Evolutionary conservation across 768 basidiomycete species (phyloP).

Genomic region (Roridomyces roridus): DNA sequence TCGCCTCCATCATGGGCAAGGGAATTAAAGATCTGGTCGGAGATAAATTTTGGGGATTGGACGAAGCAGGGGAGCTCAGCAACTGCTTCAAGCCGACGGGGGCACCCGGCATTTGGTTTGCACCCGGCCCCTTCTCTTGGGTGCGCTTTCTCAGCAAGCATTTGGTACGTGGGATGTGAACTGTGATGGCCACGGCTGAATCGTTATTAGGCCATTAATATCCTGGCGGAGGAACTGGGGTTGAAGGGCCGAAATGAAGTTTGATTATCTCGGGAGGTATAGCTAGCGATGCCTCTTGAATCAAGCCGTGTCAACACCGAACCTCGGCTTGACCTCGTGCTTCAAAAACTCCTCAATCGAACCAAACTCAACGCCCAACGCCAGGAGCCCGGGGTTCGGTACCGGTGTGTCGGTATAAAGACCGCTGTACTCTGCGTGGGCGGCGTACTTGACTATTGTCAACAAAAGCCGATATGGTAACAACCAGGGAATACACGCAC

Average conservation of each 20-base stretch:
- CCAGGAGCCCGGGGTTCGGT: slow-evolving; percentile 9
- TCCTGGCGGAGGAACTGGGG: no score
- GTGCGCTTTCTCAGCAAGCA: slow-evolving; percentile 19
- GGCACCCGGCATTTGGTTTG: slow-evolving; percentile 13
- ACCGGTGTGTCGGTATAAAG: neutral
- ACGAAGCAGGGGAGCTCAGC: slow-evolving; percentile 37
- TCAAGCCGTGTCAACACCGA: no score
- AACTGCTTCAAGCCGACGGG: slow-evolving; percentile 26
- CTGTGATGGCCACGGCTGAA: no score
- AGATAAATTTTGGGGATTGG: slow-evolving; percentile 36
- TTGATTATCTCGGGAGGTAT: no score
- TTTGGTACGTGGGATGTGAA: neutral
- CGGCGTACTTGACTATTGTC: neutral
- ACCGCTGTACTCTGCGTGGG: neutral
- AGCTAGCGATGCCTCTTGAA: no score
- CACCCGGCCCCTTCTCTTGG: slow-evolving; percentile 14
- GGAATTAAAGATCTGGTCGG: slow-evolving; percentile 10
- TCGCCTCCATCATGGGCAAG: slow-evolving; percentile 5
- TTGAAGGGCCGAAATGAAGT: no score
- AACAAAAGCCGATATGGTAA: neutral
- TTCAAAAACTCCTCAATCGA: slow-evolving; percentile 9
- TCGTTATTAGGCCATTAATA: no score
- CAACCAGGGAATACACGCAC: neutral
- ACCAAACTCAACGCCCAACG: slow-evolving; percentile 5
- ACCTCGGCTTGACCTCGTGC: slow-evolving; percentile 2